phyloP scores from a whole-genome alignment of 495 filamentous ascomycete species.

The Aspergillus homomorphus region DNA sequence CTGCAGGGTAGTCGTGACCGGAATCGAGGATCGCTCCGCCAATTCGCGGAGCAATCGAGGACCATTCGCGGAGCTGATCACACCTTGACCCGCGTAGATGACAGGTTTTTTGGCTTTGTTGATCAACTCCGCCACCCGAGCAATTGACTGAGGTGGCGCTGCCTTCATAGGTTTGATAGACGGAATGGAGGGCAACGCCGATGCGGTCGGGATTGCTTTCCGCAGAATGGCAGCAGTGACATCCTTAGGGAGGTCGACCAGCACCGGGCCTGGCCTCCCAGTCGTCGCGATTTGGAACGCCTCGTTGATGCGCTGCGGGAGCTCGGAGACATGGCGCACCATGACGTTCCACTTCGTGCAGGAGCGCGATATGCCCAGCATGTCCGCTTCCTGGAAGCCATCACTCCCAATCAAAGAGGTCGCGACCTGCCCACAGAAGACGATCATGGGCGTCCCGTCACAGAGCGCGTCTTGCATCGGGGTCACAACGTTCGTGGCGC shows the following conservation, averaged over 20 bases:
- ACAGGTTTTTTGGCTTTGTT: conserved; percentile 60
- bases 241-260: conserved; percentile 61
- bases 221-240: conserved; percentile 54
- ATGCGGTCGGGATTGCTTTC: conserved; percentile 21
- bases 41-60: conserved; percentile 48
- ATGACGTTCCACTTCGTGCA: conserved; percentile 65
- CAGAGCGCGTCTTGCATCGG: conserved; percentile 61
- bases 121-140: conserved; percentile 52
- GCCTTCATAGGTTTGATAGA: conserved; percentile 25
- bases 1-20: conserved; percentile 65
- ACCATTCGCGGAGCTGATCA: conserved; percentile 27
- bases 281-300: conserved; percentile 63
- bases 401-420: conserved; percentile 57
- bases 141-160: conserved; percentile 47
- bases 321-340: conserved; percentile 60
- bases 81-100: conserved; percentile 59
- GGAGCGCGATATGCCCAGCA: conserved; percentile 13
- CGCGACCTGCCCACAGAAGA: conserved; percentile 58
- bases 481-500: conserved; percentile 60
- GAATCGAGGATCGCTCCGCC: conserved; percentile 56
- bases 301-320: conserved; percentile 59
- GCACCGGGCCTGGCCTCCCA: conserved; percentile 56
- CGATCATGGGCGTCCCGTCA: conserved; percentile 62
- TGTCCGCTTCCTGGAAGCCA: conserved; percentile 50
- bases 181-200: neutral